Base-by-base conservation (phyloP, 2,329 filamentous ascomycete species). In the Neodidymelliopsis sp. region DNA sequence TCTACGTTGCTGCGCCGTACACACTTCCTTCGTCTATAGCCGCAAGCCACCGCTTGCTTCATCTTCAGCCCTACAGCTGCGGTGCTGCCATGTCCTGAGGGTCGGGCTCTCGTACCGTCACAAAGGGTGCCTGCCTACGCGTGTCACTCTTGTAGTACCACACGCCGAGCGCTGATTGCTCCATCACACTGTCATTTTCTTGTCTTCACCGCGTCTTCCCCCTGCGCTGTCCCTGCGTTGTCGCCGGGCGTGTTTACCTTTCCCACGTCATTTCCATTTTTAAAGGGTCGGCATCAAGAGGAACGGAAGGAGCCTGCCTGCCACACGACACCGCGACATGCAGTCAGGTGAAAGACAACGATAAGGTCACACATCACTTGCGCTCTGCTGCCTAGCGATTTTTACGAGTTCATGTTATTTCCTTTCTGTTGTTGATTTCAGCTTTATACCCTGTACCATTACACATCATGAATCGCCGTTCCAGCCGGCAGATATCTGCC, bases 131-230 rank as follows among this genome's bases (percentile, higher is more conserved):
- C 36, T 35, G 35, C 35, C 35, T 41, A 45, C 40, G 36, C 41
- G 47, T 50, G 47, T 50, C 11, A 50, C 47, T 65, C 63, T 69
- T 72, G 71, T 73, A 71, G 63, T 68, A 72, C 70, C 64, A 65
- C 61, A 61, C 62, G 18, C 19, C 43, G 42, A 29, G 23, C 37
- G 42, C 45, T 57, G 53, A 57, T 56, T 50, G 47, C 29, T 40
- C 35, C 47, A 31, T 33, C 40, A 19, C 19, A 18, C 35, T 45
- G 15, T 45, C 30, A 16, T 40, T 40, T 25, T 30, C 35, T 43
- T 30, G 23, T 40, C 40, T 50, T 50, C 40, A 50, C 47, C 47
- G 47, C 47, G 47, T 39, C 25, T 50, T 35, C 47, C 40, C 47
- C 40, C 47, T 40, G 41, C 35, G 40, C 40, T 36, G 24, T 33